These are phyloP conservation scores for Zasmidium cellare DNA, from an alignment of 2,329 filamentous ascomycete species.

Conservation along the genomic window DNA sequence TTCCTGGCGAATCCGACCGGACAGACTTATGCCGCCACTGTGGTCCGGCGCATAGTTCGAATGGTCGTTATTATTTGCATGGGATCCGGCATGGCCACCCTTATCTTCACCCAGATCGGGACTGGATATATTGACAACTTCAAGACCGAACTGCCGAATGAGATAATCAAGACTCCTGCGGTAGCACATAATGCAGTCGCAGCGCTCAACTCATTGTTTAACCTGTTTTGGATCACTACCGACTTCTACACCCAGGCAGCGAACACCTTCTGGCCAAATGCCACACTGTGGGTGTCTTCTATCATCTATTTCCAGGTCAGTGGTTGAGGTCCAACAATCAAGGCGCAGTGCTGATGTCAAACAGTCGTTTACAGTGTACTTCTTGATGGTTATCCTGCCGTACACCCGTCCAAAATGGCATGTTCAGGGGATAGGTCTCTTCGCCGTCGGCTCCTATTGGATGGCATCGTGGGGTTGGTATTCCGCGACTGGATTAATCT, in stretches of 20 bases:
- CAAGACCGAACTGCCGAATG: constrained; percentile 39
- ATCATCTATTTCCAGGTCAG: constrained; percentile 45
- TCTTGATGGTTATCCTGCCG: constrained; percentile 50
- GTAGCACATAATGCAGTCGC: constrained; percentile 40
- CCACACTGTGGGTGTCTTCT: constrained; percentile 48
- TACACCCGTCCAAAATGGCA: constrained; percentile 45
- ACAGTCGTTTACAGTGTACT: constrained; percentile 48
- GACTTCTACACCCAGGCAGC: constrained; percentile 41
- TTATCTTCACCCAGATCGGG: constrained; percentile 37
- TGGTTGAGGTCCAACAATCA: neutral
- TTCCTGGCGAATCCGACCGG: constrained; percentile 42
- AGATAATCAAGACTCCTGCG: constrained; percentile 34
- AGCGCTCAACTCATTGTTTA: constrained; percentile 49
- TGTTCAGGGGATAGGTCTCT: constrained; percentile 32
- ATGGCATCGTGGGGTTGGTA: constrained; percentile 35
- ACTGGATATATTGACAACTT: constrained; percentile 41
- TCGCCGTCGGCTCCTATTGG: constrained; percentile 33
- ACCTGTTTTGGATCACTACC: constrained; percentile 48
- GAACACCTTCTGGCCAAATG: constrained; percentile 44
- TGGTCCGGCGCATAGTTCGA: constrained; percentile 45
- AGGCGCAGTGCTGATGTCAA: neutral
- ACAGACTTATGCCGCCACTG: constrained; percentile 38
- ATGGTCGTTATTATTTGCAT: constrained; percentile 45
- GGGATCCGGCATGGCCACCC: constrained; percentile 41
- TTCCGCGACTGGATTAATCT: constrained; percentile 27